Evolutionary conservation across 805 yeast genomes (phyloP).

Genomic region (Candida qinlingensis): DNA sequence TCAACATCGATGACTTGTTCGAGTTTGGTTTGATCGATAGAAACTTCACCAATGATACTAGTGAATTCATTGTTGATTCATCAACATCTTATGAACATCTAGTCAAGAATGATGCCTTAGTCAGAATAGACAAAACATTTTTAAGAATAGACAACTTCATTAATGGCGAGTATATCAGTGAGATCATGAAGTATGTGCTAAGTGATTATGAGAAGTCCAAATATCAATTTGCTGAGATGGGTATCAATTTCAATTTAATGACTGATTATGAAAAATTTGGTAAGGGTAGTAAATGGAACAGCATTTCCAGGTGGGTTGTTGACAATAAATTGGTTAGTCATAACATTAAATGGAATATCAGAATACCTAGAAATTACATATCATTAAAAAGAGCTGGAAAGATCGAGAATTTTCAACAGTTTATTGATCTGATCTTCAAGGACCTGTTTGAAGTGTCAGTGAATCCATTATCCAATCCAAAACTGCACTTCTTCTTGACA

Average conservation of each 20-base stretch:
- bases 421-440: conserved; percentile 27
- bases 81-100: conserved; percentile 17
- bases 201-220: conserved; percentile 33
- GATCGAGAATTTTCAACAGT: conserved; percentile 29
- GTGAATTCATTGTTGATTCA: conserved; percentile 19
- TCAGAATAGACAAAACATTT: conserved; percentile 29
- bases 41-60: conserved; percentile 20
- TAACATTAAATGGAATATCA: conserved; percentile 35
- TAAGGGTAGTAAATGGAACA: conserved; percentile 22
- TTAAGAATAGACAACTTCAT: conserved; percentile 32
- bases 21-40: conserved; percentile 25
- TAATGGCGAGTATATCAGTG: conserved; percentile 34
- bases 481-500: conserved; percentile 28
- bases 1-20: conserved; percentile 26
- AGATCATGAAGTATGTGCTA: conserved; percentile 29
- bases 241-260: conserved; percentile 28
- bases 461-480: conserved; percentile 21
- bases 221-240: conserved; percentile 34
- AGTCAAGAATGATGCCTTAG: conserved; percentile 23
- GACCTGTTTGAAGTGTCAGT: conserved; percentile 28
- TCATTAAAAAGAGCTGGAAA: conserved; percentile 17
- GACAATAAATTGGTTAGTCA: conserved; percentile 34
- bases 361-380: conserved; percentile 29
- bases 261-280: conserved; percentile 11
- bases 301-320: conserved; percentile 31